These are phyloP conservation scores for Chalara sp. DNA, from an alignment of 2,329 filamentous ascomycete genomes.

Conservation along the genomic window DNA sequence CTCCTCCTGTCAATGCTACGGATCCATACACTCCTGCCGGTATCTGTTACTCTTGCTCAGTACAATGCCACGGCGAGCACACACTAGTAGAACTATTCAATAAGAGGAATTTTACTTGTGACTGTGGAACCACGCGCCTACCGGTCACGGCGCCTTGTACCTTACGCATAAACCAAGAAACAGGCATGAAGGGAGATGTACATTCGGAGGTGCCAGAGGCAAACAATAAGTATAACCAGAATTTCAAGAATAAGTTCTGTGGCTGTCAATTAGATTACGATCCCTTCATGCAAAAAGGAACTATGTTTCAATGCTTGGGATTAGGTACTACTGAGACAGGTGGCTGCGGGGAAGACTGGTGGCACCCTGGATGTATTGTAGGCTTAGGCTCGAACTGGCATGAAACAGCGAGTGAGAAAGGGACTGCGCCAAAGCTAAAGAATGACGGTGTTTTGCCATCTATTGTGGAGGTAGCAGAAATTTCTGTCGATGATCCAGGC, in stretches of 20 bases:
- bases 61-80: slow-evolving; percentile 94
- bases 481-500: slow-evolving; percentile 17
- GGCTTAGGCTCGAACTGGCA: slow-evolving; percentile 71
- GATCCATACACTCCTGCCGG: slow-evolving; percentile 68
- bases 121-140: slow-evolving; percentile 85
- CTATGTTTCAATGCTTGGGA: slow-evolving; percentile 96
- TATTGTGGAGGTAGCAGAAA: slow-evolving; percentile 43
- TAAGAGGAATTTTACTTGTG: slow-evolving; percentile 93
- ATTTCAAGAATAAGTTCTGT: slow-evolving; percentile 90
- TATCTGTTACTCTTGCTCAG: slow-evolving; percentile 93
- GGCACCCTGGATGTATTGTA: slow-evolving; percentile 87
- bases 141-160: slow-evolving; percentile 61
- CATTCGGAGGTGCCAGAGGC: slow-evolving; percentile 65
- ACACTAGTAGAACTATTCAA: slow-evolving; percentile 90
- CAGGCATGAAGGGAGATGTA: slow-evolving; percentile 69
- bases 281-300: slow-evolving; percentile 81
- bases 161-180: slow-evolving; percentile 65
- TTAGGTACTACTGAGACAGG: slow-evolving; percentile 73
- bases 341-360: slow-evolving; percentile 96
- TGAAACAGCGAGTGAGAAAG: slow-evolving; percentile 40
- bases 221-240: slow-evolving; percentile 89
- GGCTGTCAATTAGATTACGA: slow-evolving; percentile 85
- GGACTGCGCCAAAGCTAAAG: slow-evolving; percentile 25
- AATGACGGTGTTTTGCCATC: slow-evolving; percentile 33
- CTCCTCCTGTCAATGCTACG: slow-evolving; percentile 56